Percentiles rank a stretch among this genome's conserved stretches.
phyloP scores from a whole-genome alignment of 768 basidiomycete genomes.

The Rhizopogon vulgaris region DNA sequence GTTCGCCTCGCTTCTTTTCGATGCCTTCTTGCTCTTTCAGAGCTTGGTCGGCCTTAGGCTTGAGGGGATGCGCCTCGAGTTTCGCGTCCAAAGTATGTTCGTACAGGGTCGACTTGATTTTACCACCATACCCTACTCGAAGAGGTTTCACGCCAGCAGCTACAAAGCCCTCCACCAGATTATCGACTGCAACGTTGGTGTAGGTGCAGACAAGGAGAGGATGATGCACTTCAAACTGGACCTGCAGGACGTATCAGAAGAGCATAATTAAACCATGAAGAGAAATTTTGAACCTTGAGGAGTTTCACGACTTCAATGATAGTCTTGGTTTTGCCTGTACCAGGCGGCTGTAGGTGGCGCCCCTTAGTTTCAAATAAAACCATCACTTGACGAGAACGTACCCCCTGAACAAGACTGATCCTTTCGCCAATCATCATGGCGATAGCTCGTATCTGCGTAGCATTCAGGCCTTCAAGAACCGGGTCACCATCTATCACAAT shows the following conservation, averaged over 20 bases:
- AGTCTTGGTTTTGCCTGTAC: slow-evolving; percentile 90
- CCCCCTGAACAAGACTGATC: slow-evolving; percentile 82
- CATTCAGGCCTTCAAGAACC: slow-evolving; percentile 53
- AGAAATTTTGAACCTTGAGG: slow-evolving; percentile 49
- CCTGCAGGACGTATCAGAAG: slow-evolving; percentile 29
- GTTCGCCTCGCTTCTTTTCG: slow-evolving; percentile 15
- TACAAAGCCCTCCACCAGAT: slow-evolving; percentile 73
- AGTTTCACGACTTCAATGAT: slow-evolving; percentile 81
- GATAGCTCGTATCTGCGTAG: slow-evolving; percentile 74
- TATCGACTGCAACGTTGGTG: slow-evolving; percentile 91
- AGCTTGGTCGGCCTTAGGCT: slow-evolving; percentile 35
- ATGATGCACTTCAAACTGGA: slow-evolving; percentile 74
- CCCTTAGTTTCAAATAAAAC: background rate
- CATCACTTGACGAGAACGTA: slow-evolving; percentile 30
- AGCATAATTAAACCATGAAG: background rate
- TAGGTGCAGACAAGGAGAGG: slow-evolving; percentile 91
- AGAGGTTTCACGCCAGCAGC: slow-evolving; percentile 61
- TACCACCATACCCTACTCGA: slow-evolving; percentile 63
- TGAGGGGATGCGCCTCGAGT: slow-evolving; percentile 54
- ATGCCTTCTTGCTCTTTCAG: slow-evolving; percentile 32
- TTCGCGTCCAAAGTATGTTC: slow-evolving; percentile 59
- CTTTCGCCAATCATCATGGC: slow-evolving; percentile 82
- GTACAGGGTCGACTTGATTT: slow-evolving; percentile 50
- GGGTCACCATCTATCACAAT: slow-evolving; percentile 77
- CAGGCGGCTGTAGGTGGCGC: slow-evolving; percentile 57